Percentiles rank a stretch among this genome's conserved stretches.
Evolutionary conservation across 2,329 filamentous ascomycete genomes (phyloP).

Genomic region (Exophiala spinifera): DNA sequence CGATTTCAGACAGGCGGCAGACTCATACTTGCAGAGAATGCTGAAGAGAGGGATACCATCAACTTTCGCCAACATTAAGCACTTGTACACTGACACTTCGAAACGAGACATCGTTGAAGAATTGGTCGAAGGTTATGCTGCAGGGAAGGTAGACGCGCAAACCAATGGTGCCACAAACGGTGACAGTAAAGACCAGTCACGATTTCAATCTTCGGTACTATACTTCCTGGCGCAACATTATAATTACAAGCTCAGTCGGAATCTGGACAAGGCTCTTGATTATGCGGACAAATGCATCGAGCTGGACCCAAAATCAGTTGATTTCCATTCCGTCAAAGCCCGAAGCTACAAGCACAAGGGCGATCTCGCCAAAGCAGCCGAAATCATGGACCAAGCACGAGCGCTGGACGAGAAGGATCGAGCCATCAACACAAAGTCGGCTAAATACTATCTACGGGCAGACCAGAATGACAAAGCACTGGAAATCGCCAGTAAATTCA

Average conservation of each 20-base stretch:
- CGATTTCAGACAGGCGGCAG: conserved; percentile 73
- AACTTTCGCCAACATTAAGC: conserved; percentile 93
- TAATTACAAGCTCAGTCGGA: conserved; percentile 83
- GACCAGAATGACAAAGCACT: conserved; percentile 83
- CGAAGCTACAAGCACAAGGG: conserved; percentile 91
- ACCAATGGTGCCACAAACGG: conserved; percentile 49
- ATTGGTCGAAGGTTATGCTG: conserved; percentile 74
- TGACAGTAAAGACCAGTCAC: conserved; percentile 52
- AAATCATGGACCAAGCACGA: conserved; percentile 84
- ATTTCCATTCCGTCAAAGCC: conserved; percentile 93
- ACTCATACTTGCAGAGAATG: conserved; percentile 77
- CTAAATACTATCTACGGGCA: conserved; percentile 93
- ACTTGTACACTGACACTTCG: conserved; percentile 72
- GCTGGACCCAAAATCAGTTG: conserved; percentile 74
- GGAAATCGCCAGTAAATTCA: conserved; percentile 89
- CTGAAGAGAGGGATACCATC: conserved; percentile 91
- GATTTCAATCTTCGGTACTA: conserved; percentile 73
- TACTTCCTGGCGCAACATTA: conserved; percentile 98
- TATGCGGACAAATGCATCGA: conserved; percentile 82
- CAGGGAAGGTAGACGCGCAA: conserved; percentile 49
- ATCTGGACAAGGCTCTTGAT: conserved; percentile 75
- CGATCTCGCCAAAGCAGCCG: conserved; percentile 72
- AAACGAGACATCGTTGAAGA: conserved; percentile 77
- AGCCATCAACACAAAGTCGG: conserved; percentile 97
- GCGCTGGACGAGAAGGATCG: conserved; percentile 84